Percentiles rank a stretch among this genome's conserved stretches.
These are phyloP conservation scores for Cladophialophora exuberans DNA, from an alignment of 2,329 filamentous ascomycete species.

Conservation along the genomic window DNA sequence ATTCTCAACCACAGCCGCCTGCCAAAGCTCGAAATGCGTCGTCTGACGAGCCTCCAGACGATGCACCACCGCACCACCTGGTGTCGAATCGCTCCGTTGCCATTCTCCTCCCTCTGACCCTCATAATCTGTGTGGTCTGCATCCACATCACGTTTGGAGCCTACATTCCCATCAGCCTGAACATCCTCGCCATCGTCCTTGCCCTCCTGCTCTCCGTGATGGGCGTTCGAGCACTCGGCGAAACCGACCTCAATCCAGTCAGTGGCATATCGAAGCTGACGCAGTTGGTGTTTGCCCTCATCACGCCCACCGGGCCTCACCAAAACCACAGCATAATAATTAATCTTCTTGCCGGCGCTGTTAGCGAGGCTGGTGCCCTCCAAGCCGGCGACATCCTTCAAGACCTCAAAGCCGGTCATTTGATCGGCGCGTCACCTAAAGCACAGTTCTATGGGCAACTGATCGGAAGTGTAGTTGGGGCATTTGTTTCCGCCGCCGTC, in stretches of 20 bases:
- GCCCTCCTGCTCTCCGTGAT: slow-evolving; percentile 71
- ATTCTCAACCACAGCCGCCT: neutral
- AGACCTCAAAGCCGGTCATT: slow-evolving; percentile 92
- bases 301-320: slow-evolving; percentile 77
- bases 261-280: slow-evolving; percentile 96
- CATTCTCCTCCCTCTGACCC: slow-evolving; percentile 75
- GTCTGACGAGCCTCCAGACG: slow-evolving; percentile 60
- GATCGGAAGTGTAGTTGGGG: slow-evolving; percentile 84
- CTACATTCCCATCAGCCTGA: slow-evolving; percentile 77
- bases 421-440: slow-evolving; percentile 87
- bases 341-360: slow-evolving; percentile 89
- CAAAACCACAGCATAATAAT: slow-evolving; percentile 89
- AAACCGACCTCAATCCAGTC: slow-evolving; percentile 95
- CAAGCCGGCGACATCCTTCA: slow-evolving; percentile 97
- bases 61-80: slow-evolving; percentile 82
- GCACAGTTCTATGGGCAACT: slow-evolving; percentile 97
- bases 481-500: slow-evolving; percentile 80
- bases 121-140: slow-evolving; percentile 77
- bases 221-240: slow-evolving; percentile 67
- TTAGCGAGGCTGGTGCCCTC: slow-evolving; percentile 81
- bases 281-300: slow-evolving; percentile 90
- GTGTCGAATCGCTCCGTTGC: slow-evolving; percentile 72
- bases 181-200: slow-evolving; percentile 77
- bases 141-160: slow-evolving; percentile 82
- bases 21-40: slow-evolving; percentile 2